These are phyloP conservation scores for Eucalyptus sp. DNA, from an alignment of 345 rosid species.

Conservation along the genomic window DNA sequence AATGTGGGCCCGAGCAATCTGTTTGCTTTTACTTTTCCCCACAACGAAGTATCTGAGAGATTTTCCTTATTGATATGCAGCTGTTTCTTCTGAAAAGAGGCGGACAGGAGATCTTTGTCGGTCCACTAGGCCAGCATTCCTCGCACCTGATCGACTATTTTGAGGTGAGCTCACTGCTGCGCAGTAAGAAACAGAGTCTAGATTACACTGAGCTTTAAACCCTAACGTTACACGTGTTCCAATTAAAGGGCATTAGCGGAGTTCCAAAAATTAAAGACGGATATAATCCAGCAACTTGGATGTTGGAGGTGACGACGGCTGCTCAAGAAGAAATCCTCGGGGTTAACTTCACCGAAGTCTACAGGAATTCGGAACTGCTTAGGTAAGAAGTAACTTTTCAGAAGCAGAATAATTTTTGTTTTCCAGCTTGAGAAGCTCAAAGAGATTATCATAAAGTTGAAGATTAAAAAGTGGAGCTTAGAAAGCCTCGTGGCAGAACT, in stretches of 20 bases:
- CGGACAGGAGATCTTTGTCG: constrained; percentile 55
- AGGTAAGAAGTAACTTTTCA: constrained; percentile 11
- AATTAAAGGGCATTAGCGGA: constrained; percentile 30
- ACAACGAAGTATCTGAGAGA: not conserved
- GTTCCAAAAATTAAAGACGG: constrained; percentile 47
- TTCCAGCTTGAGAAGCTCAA: not conserved
- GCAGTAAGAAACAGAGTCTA: not conserved
- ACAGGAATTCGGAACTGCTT: constrained; percentile 37
- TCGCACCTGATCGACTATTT: constrained; percentile 41
- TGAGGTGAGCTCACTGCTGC: constrained; percentile 26
- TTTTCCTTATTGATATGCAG: constrained; percentile 6
- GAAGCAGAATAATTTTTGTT: not conserved
- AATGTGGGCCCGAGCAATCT: not conserved
- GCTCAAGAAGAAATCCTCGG: constrained; percentile 33
- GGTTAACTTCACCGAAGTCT: constrained; percentile 23
- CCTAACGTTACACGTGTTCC: not conserved
- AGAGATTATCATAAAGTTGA: not conserved
- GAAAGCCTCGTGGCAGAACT: not conserved
- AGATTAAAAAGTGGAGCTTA: not conserved
- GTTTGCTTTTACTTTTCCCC: not conserved
- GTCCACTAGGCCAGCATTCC: constrained; percentile 49
- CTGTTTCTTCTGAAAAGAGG: constrained; percentile 38
- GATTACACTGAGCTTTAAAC: not conserved
- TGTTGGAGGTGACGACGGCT: constrained; percentile 51
- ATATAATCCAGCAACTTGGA: constrained; percentile 71